These are phyloP conservation scores for Diplodia sapinea DNA, from an alignment of 2,329 filamentous ascomycete species.

Conservation along the genomic window DNA sequence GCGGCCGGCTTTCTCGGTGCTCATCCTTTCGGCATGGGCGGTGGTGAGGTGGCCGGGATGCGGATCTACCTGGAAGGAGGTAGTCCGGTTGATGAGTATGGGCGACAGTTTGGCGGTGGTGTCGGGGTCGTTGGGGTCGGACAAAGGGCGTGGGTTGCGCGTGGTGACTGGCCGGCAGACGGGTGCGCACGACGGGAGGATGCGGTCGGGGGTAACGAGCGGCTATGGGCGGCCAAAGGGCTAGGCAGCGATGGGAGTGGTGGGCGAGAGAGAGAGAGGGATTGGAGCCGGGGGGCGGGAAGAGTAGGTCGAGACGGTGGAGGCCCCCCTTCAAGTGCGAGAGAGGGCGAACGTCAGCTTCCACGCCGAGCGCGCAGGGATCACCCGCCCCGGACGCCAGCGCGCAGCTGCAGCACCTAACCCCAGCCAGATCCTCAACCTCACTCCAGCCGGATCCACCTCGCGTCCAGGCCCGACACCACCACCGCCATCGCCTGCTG, in stretches of 20 bases:
- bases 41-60: slow-evolving; percentile 52
- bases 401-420: not conserved
- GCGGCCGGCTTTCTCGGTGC: slow-evolving; percentile 65
- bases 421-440: not conserved
- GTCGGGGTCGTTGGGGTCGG: slow-evolving; percentile 34
- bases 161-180: slow-evolving; percentile 27
- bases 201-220: slow-evolving; percentile 21
- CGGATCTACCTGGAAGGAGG: slow-evolving; percentile 76
- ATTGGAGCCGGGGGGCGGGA: slow-evolving; percentile 5
- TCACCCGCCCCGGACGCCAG: slow-evolving; percentile 11
- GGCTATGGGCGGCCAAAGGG: slow-evolving; percentile 10
- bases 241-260: slow-evolving; percentile 1
- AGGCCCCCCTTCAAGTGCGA: slow-evolving; percentile 16
- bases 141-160: slow-evolving; percentile 26
- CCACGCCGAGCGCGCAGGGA: slow-evolving; percentile 21
- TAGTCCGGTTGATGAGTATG: slow-evolving; percentile 84
- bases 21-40: slow-evolving; percentile 41
- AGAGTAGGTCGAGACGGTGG: slow-evolving; percentile 9
- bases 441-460: not conserved
- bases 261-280: slow-evolving; percentile 4
- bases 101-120: slow-evolving; percentile 97
- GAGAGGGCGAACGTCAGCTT: slow-evolving; percentile 20
- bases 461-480: not conserved
- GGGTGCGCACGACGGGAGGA: slow-evolving; percentile 11
- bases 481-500: slow-evolving; percentile 11